Base-by-base conservation (phyloP, 2,329 filamentous ascomycete genomes). In the Botrytis pseudocinerea region DNA sequence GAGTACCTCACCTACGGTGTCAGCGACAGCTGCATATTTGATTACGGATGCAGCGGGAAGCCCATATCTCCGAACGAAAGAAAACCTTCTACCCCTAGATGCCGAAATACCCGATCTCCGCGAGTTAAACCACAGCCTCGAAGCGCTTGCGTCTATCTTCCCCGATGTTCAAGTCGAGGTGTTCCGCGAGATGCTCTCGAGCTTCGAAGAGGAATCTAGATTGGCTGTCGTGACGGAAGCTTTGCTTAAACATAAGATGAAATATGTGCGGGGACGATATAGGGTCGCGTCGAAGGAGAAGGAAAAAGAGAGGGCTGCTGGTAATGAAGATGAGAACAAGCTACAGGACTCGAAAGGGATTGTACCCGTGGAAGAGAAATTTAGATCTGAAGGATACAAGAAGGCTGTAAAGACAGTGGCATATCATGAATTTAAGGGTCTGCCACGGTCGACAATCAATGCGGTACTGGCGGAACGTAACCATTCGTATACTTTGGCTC, bases 161-260 rank as follows among this genome's bases (percentile, higher is more conserved):
- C 93, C 93, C 42, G 89, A 95, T 81, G 85, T 95, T n/a, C 91
- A 94, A 81, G 86, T 93, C 74, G 92, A 95, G 77, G 93, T 95
- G 28, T 93, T 96, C 80, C 89, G 93, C 62, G 93, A 95, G 83
- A 92, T 96, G 88, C 88, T 96, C 66, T 83, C 86, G 57, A 92
- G 86, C 78, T 92, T 95, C 80, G 91, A 91, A 78, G 89, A 91
- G 78, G 92, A 95, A 81, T 95, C 92, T 75, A 86, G 92, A 76
- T 83, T 95, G 38, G 91, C 93, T 61, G 86, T 96, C 66, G 91
- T 95, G 42, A 93, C 93, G 20, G 93, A 96, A 80, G 88, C 90
- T 68, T 84, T 96, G 73, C 85, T 96, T 73, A 94, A 93, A 83
- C 90, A 91, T 78, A 88, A 89, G 51, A 87, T 88, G 71, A 87